Evolutionary conservation across 73 alveolate genomes (phyloP).

Genomic region (Paramecium caudatum): DNA sequence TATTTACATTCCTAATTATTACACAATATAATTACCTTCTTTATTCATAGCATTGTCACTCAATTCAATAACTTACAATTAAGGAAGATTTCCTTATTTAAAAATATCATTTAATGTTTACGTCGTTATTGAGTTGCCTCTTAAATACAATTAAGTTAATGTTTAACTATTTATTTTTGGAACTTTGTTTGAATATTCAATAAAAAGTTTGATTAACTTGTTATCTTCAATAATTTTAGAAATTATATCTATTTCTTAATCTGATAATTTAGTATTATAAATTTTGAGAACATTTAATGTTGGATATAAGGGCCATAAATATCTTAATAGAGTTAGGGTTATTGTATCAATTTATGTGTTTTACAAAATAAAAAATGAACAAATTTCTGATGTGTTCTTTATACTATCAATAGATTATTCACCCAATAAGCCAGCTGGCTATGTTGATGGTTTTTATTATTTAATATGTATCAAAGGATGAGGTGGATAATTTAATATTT

Average conservation of each 20-base stretch:
- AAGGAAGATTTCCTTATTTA: not conserved
- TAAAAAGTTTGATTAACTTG: conserved; percentile 37
- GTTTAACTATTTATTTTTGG: conserved; percentile 25
- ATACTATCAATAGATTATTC: conserved; percentile 65
- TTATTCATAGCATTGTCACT: conserved; percentile 59
- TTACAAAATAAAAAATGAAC: not conserved
- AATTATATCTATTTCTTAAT: conserved; percentile 24
- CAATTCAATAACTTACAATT: not conserved
- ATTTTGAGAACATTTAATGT: conserved; percentile 3
- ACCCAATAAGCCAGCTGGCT: not conserved
- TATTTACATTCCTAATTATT: not conserved
- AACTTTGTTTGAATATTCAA: conserved; percentile 12
- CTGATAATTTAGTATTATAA: conserved; percentile 26
- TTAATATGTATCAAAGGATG: not conserved
- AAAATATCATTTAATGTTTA: not conserved
- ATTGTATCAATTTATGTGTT: conserved; percentile 34
- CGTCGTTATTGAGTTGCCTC: conserved; percentile 25
- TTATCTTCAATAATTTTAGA: conserved; percentile 27
- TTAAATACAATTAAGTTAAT: conserved; percentile 19
- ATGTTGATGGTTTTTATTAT: not conserved
- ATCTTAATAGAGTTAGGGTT: not conserved
- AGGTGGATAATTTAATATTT: conserved; percentile 27
- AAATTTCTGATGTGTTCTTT: not conserved
- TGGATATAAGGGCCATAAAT: conserved; percentile 49
- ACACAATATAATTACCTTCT: not conserved